Base-by-base conservation (phyloP, 345 rosid species). In the Eucalyptus grandis region DNA sequence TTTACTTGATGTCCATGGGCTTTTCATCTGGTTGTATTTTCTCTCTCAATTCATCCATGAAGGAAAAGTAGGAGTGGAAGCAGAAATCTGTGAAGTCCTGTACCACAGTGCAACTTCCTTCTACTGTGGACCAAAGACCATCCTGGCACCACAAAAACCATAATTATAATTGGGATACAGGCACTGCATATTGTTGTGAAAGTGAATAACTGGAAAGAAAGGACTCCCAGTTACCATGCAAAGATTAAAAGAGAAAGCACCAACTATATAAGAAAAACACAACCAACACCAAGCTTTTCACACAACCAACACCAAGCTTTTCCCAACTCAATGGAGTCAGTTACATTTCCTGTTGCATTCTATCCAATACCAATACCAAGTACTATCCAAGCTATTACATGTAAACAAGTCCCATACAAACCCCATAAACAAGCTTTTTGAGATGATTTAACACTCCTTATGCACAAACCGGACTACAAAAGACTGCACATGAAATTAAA, bases 31-130 rank as follows among this genome's bases (percentile, higher is more conserved):
- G 62, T 7, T 93, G 92, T 62, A 93, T 90, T 88, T 91, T 95
- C 89, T 94, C 96, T 51, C 94, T 90, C 87, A 97, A 92, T 90
- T 95, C 98, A 94, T 96, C 99, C 99, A 97, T 95, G 93, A 91
- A 95, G 49, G 97, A 95, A 91, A 96, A 97, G 91, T 96, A 97
- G 44, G 98, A 96, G 89, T 96, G 98, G 94, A 97, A 96, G 93
- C 99, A 97, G 89, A 96, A 95, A 89, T 97, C 99, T 8, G 94
- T 92, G 56, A 96, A 94, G 92, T 97, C 99, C 31, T 90, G 92
- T 24, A 96, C 98, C 46, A 91, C 96, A 9, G 89, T 96, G 92
- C 97, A 96, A 92, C 98, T 95, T 72, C 96, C 96, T 90, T 89
- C 93, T 80, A 97, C 90, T 3, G 96, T 93, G 87, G 97, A 92